These are phyloP conservation scores for Filobasidium uniguttulatum DNA, from an alignment of 1,284 basidiomycete species.

Conservation along the genomic window DNA sequence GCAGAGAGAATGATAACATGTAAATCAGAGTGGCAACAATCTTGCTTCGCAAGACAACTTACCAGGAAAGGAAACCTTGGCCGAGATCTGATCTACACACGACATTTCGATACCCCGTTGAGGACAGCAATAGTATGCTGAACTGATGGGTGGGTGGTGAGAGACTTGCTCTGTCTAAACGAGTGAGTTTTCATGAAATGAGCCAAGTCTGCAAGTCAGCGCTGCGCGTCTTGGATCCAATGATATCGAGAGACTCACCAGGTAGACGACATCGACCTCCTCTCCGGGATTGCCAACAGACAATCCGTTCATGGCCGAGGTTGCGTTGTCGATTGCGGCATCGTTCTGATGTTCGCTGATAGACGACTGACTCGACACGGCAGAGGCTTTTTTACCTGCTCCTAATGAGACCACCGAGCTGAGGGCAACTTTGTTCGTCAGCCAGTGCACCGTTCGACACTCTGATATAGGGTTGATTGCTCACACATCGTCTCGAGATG, in stretches of 20 bases:
- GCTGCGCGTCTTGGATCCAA: no score
- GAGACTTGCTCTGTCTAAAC: conserved; percentile 66
- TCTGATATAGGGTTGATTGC: no score
- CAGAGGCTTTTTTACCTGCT: no score
- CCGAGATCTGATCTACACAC: conserved; percentile 78
- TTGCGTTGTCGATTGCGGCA: no score
- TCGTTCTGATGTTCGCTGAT: no score
- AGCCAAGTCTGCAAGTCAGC: neutral
- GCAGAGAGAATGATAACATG: neutral
- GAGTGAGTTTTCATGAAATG: neutral
- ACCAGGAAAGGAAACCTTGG: conserved; percentile 70
- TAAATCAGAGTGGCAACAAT: no score
- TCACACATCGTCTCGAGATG: neutral
- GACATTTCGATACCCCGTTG: conserved; percentile 54
- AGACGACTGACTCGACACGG: no score
- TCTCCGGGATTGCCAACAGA: neutral
- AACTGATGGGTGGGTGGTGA: conserved; percentile 90
- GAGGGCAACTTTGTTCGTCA: no score
- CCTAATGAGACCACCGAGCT: no score
- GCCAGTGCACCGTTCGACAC: no score
- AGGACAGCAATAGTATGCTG: conserved; percentile 69
- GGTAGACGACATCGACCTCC: conserved; percentile 40
- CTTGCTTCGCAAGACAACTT: conserved; percentile 16
- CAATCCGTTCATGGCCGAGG: neutral
- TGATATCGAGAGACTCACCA: conserved; percentile 32